phyloP scores from a whole-genome alignment of 805 yeast species.

The Candida arabinofermentans region DNA sequence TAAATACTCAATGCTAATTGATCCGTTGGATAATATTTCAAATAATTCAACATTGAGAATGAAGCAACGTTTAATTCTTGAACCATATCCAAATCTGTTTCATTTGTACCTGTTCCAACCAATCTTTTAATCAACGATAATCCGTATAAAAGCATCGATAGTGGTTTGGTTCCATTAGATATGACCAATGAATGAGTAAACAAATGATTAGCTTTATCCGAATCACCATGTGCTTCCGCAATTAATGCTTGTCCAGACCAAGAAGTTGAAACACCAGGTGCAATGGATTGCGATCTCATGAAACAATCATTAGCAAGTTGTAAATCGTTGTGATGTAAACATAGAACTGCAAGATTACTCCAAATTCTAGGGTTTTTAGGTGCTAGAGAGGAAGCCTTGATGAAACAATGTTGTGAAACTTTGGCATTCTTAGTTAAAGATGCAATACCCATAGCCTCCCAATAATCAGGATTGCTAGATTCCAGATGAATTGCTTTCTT shows the following conservation, averaged over 20 bases:
- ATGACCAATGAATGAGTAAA: conserved; percentile 77
- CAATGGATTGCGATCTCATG: conserved; percentile 69
- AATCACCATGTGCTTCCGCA: conserved; percentile 46
- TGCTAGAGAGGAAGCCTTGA: conserved; percentile 71
- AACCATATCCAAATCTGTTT: conserved; percentile 52
- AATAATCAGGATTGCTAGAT: conserved; percentile 61
- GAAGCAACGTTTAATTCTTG: conserved; percentile 68
- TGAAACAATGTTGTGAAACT: conserved; percentile 89
- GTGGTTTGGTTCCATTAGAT: conserved; percentile 67
- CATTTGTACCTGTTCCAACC: conserved; percentile 36
- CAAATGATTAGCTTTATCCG: conserved; percentile 46
- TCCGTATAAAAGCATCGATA: conserved; percentile 73
- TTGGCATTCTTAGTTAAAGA: conserved; percentile 59
- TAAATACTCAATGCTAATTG: conserved; percentile 52
- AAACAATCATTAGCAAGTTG: conserved; percentile 73
- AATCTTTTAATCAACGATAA: conserved; percentile 47
- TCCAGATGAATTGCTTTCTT: conserved; percentile 72
- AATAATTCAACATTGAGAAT: conserved; percentile 59
- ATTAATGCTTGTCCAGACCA: conserved; percentile 87
- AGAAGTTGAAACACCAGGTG: conserved; percentile 69
- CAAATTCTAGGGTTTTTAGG: conserved; percentile 67
- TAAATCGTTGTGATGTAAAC: conserved; percentile 61
- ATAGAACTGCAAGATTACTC: conserved; percentile 79
- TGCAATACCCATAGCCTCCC: conserved; percentile 83
- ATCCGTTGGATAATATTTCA: conserved; percentile 60